Conservation (phyloP, 78 protist genomes). For the Carpediemonas membranifera region DNA sequence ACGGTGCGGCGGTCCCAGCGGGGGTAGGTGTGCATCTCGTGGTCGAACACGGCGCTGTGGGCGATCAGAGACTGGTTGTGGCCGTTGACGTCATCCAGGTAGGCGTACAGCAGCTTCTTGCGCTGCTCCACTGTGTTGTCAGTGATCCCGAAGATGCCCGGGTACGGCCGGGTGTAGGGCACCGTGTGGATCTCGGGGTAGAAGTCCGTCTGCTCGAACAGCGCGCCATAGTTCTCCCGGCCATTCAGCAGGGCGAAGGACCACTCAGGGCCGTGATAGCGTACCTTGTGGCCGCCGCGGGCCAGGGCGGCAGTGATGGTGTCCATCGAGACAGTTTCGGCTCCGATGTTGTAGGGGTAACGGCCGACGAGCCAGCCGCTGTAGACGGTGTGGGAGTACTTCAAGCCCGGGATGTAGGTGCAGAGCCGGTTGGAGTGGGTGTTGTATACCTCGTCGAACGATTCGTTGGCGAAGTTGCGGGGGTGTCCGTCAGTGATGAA, state of each 20-base stretch:
- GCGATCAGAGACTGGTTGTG: not conserved
- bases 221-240: not conserved
- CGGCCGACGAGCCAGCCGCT: not conserved
- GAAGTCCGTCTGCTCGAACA: not conserved
- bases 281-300: not conserved
- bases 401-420: not conserved
- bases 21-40: not conserved
- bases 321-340: too few species aligned
- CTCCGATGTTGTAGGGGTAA: too few species aligned
- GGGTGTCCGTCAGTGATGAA: not conserved
- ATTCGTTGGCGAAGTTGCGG: not conserved
- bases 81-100: not conserved
- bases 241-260: not conserved
- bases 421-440: not conserved
- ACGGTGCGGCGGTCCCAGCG: too few species aligned
- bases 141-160: not conserved
- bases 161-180: not conserved
- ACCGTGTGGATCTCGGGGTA: not conserved
- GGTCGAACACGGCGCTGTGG: constrained; percentile 7
- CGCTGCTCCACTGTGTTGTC: constrained; percentile 2
- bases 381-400: constrained; percentile 1
- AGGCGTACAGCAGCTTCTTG: too few species aligned
- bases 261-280: constrained; percentile 2
- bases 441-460: not conserved
- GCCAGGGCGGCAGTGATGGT: not conserved